Base-by-base conservation (phyloP, 164 flowering plant species). In the Amborella trichopoda region DNA sequence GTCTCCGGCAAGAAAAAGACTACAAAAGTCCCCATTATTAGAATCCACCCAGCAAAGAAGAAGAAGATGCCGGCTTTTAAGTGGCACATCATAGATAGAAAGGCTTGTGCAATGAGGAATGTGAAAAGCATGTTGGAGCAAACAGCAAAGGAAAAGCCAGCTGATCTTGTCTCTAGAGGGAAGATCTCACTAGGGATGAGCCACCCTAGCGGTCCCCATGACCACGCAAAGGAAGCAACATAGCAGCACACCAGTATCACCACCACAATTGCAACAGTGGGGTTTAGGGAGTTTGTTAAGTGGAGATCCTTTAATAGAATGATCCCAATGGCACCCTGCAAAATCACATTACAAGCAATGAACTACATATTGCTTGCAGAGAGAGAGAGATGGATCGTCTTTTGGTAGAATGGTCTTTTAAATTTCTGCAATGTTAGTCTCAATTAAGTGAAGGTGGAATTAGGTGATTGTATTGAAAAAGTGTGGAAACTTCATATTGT, bases 201-300 rank as follows among this genome's bases (percentile, higher is more conserved):
- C 85, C 85, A 75, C 0, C 85, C 85, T 0, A 78, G 56, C 19
- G 85, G 85, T 0, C 85, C 85, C 85, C 85, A 75, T 16, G 84
- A 78, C 84, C 81, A 78, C 0, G 84, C 81, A 33, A 75, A 78
- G 0, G 69, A 53, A 57, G 63, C 57, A 11, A 77, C 79, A 27
- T 26, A 78, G 0, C 64, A 1, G 16, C 78, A 75, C 22, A 78
- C 78, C 0, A 72, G 58, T 0, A 63, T 14, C 44, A 78, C 81
- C 46, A 78, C 77, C 0, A 54, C 18, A 3, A 42, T 6, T 1
- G 79, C 75, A 9, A 44, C 47, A 2, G 46, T 21, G 1, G 45
- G 46, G 3, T 39, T 22, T 0, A 75, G 68, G 0, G 58, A 2
- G 12, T 52, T 44, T 0, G 69, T 61, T 0, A 62, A 17, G 16